Percentiles rank a stretch among this genome's conserved stretches.
Conservation (phyloP, 2,329 filamentous ascomycete species). For the Colletotrichum sp. region DNA sequence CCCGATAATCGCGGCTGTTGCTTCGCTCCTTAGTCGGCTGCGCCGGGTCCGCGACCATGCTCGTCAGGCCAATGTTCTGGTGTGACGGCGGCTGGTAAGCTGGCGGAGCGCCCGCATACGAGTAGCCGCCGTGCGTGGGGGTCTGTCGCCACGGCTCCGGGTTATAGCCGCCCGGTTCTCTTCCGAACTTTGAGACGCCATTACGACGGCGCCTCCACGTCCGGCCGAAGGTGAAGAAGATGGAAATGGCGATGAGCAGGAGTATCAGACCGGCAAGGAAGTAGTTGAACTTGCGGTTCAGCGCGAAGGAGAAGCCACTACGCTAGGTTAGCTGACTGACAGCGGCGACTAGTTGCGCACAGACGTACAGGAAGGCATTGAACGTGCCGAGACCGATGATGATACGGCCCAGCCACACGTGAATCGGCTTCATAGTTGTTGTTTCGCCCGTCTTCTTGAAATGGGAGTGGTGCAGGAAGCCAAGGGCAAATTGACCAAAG, state of each 20-base stretch:
- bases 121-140: conserved; percentile 7
- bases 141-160: conserved; percentile 21
- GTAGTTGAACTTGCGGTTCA: conserved; percentile 50
- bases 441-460: conserved; percentile 54
- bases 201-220: conserved; percentile 25
- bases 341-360: background rate
- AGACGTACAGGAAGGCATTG: conserved; percentile 61
- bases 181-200: background rate
- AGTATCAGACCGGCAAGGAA: conserved; percentile 52
- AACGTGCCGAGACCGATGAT: conserved; percentile 58
- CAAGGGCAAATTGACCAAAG: conserved; percentile 58
- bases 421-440: conserved; percentile 56
- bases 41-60: conserved; percentile 11
- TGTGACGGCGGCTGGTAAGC: conserved; percentile 15
- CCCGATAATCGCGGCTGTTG: conserved; percentile 15
- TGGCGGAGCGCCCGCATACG: conserved; percentile 2
- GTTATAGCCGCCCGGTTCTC: conserved; percentile 14
- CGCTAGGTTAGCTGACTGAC: conserved; percentile 4
- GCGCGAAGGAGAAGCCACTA: conserved; percentile 63
- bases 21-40: conserved; percentile 15
- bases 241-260: conserved; percentile 39
- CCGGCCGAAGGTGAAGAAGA: conserved; percentile 38
- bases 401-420: conserved; percentile 62
- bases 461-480: conserved; percentile 59
- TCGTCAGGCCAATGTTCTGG: conserved; percentile 17